Evolutionary conservation across 164 flowering plant genomes (phyloP).

Genomic region (Liriodendron chinense): DNA sequence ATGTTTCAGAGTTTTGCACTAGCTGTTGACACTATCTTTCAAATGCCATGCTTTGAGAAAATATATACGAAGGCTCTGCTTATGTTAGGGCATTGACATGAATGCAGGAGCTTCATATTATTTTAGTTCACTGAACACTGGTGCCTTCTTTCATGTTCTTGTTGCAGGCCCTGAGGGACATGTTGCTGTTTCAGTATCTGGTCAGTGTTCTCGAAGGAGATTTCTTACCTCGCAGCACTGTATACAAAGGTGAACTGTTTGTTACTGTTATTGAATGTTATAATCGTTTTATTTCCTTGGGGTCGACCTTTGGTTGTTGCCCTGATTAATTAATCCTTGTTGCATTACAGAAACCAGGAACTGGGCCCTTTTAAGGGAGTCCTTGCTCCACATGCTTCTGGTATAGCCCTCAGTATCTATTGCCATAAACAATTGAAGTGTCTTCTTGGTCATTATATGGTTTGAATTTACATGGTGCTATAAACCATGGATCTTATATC

Average conservation of each 20-base stretch:
- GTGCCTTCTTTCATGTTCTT: neutral
- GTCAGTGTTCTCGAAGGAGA: constrained; percentile 67
- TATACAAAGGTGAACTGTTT: constrained; percentile 41
- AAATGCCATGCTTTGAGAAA: neutral
- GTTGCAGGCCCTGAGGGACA: constrained; percentile 55
- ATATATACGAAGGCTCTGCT: neutral
- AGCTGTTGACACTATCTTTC: neutral
- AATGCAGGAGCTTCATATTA: neutral
- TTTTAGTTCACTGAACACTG: neutral
- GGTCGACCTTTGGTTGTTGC: neutral
- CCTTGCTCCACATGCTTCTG: constrained; percentile 69
- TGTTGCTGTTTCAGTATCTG: constrained; percentile 76
- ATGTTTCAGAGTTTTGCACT: too few species aligned
- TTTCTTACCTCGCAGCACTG: constrained; percentile 50
- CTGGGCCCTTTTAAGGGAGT: constrained; percentile 64
- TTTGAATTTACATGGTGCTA: neutral
- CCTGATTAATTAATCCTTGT: constrained; percentile 1
- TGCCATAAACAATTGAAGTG: neutral
- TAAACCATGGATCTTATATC: neutral
- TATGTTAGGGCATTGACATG: neutral
- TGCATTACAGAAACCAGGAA: constrained; percentile 55
- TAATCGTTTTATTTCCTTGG: neutral
- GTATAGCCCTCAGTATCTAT: constrained; percentile 32
- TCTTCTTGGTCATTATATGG: neutral
- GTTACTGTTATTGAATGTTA: neutral